Percentiles rank a stretch among this genome's conserved stretches.
These are phyloP conservation scores for Phylloporus rhodoxanthus DNA, from an alignment of 768 basidiomycete genomes.

Conservation along the genomic window DNA sequence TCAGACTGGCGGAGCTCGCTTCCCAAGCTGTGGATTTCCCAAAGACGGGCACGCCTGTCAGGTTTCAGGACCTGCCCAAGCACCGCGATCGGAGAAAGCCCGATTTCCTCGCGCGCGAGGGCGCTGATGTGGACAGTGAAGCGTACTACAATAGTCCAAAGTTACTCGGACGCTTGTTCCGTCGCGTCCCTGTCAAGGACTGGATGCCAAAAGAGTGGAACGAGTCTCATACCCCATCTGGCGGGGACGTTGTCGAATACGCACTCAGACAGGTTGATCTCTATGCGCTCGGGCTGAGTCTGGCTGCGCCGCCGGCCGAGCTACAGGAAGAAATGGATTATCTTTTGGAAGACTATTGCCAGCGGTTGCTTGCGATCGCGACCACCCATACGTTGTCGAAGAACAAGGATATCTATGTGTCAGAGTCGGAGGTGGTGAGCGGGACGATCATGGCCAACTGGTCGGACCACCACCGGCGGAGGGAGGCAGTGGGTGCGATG, in stretches of 20 bases:
- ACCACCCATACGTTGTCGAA: conserved; percentile 34
- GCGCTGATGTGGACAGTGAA: conserved; percentile 19
- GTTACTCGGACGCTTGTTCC: conserved; percentile 41
- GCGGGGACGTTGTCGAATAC: conserved; percentile 21
- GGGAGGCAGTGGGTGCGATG: conserved; percentile 38
- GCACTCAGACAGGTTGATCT: conserved; percentile 25
- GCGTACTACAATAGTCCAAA: conserved; percentile 38
- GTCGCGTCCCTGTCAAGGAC: conserved; percentile 36
- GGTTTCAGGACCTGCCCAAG: conserved; percentile 31
- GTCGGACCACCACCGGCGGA: conserved; percentile 37
- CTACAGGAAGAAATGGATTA: conserved; percentile 35
- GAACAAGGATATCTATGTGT: conserved; percentile 30
- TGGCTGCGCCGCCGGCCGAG: conserved; percentile 21
- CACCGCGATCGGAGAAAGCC: conserved; percentile 26
- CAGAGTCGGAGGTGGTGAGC: conserved; percentile 41
- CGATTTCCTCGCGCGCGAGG: conserved; percentile 43
- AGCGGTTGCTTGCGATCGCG: conserved; percentile 32
- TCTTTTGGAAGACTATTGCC: conserved; percentile 33
- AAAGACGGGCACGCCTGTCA: conserved; percentile 41
- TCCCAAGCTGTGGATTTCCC: conserved; percentile 46
- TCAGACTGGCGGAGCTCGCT: conserved; percentile 39
- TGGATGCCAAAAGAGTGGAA: conserved; percentile 27
- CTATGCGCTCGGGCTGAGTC: conserved; percentile 30
- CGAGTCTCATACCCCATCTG: conserved; percentile 17
- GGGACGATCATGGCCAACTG: conserved; percentile 43